Conservation (phyloP, 75 land plant species). For the Larix kaempferi region DNA sequence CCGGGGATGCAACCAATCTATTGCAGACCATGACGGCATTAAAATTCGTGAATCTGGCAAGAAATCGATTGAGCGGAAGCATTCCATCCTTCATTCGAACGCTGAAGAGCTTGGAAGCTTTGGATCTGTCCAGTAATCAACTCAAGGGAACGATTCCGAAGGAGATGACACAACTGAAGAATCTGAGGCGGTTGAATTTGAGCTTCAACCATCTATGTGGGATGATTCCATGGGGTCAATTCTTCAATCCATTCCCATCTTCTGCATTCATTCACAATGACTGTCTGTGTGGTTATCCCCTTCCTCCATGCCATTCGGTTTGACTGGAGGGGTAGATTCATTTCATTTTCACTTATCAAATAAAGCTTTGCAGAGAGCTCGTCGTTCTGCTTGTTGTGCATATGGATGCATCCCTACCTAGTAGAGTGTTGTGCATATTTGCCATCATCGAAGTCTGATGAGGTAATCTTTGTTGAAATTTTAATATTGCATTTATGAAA, state of each 20-base stretch:
- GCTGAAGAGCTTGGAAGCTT: slow-evolving; percentile 13
- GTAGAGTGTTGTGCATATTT: too few relatives aligned
- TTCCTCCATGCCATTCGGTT: background rate
- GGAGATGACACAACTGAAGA: slow-evolving; percentile 9
- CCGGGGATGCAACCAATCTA: slow-evolving; percentile 28
- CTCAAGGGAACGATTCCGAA: slow-evolving; percentile 31
- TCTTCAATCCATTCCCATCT: slow-evolving; percentile 12
- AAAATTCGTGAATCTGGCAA: slow-evolving; percentile 37
- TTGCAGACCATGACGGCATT: slow-evolving; percentile 34
- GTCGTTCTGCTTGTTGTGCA: too few relatives aligned
- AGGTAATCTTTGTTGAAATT: too few relatives aligned
- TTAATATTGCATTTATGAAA: too few relatives aligned
- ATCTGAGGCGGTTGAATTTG: slow-evolving; percentile 29
- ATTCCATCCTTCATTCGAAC: slow-evolving; percentile 51
- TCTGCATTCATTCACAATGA: slow-evolving; percentile 23
- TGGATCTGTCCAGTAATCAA: slow-evolving; percentile 47
- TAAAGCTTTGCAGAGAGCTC: too few relatives aligned
- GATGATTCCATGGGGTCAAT: slow-evolving; percentile 33
- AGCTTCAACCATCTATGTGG: slow-evolving; percentile 55
- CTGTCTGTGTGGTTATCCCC: slow-evolving; percentile 46
- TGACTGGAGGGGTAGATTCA: too few relatives aligned
- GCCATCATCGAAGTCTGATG: too few relatives aligned
- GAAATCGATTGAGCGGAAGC: slow-evolving; percentile 44
- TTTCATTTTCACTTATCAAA: too few relatives aligned
- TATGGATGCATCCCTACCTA: too few relatives aligned